Evolutionary conservation across 305 asterid species (phyloP).

Genomic region (Stenogyne calaminthoides): DNA sequence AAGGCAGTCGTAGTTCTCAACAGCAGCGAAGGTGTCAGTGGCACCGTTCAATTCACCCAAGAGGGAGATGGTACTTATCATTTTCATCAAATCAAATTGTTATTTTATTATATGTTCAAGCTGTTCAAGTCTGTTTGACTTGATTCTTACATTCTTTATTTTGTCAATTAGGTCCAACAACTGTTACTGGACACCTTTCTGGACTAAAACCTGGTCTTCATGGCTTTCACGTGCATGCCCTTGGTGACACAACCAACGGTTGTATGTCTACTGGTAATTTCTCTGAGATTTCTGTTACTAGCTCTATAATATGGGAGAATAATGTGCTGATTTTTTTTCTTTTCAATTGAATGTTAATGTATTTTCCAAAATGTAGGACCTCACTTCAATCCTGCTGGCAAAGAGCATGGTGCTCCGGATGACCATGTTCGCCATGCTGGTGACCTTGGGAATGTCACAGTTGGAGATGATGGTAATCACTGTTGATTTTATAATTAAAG

Average conservation of each 20-base stretch:
- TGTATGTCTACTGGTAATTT: slow-evolving; percentile 92
- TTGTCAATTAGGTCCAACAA: slow-evolving; percentile 61
- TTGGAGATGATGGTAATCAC: slow-evolving; percentile 73
- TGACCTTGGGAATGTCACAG: slow-evolving; percentile 92
- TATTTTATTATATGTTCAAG: background rate
- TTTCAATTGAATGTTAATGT: slow-evolving; percentile 8
- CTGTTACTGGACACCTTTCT: slow-evolving; percentile 70
- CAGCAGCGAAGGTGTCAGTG: slow-evolving; percentile 89
- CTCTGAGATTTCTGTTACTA: background rate
- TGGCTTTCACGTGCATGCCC: slow-evolving; percentile 94
- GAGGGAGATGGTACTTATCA: slow-evolving; percentile 76
- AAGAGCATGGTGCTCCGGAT: slow-evolving; percentile 89
- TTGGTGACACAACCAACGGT: slow-evolving; percentile 99
- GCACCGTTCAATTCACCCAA: slow-evolving; percentile 72
- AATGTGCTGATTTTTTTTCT: background rate
- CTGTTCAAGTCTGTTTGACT: background rate
- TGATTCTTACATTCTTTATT: slow-evolving; percentile 6
- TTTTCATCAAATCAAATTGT: background rate
- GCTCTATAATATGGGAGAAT: background rate
- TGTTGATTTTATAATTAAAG: background rate
- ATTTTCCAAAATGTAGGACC: slow-evolving; percentile 58
- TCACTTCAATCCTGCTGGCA: slow-evolving; percentile 84
- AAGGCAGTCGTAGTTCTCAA: slow-evolving; percentile 88
- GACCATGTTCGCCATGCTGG: slow-evolving; percentile 97
- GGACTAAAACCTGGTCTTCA: slow-evolving; percentile 93